Evolutionary conservation across 2,329 filamentous ascomycete genomes (phyloP).

Genomic region (Colletotrichum sidae): DNA sequence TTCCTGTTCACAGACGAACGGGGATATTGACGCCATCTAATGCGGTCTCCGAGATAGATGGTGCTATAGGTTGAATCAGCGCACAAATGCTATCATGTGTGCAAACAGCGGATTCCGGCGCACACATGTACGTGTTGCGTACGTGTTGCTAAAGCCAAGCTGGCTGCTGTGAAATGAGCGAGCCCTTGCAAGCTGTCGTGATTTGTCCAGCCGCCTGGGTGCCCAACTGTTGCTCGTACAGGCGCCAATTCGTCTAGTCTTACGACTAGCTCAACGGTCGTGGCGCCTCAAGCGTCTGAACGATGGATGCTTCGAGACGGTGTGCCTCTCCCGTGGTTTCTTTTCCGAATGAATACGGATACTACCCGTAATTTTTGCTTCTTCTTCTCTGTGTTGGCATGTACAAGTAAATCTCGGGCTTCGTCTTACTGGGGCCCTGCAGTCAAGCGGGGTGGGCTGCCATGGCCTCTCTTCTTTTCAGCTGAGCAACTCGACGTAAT

Average conservation of each 20-base stretch:
- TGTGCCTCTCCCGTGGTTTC: background rate
- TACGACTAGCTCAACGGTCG: constrained; percentile 20
- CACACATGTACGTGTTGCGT: no score
- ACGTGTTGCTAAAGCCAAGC: no score
- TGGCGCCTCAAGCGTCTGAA: background rate
- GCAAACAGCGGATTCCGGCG: no score
- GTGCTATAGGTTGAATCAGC: no score
- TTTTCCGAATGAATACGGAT: background rate
- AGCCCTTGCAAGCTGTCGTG: no score
- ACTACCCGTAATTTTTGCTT: constrained; percentile 4
- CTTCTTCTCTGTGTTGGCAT: constrained; percentile 10
- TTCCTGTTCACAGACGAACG: constrained; percentile 1
- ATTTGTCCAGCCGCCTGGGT: no score
- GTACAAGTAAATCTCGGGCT: background rate
- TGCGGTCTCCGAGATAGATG: no score
- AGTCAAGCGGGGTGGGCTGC: constrained; percentile 1
- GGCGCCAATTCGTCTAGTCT: background rate
- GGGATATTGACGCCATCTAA: background rate
- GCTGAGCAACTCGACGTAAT: constrained; percentile 21
- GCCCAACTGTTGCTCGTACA: no score
- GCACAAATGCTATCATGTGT: no score
- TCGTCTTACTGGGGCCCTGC: background rate
- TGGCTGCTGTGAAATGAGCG: no score
- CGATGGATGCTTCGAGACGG: constrained; percentile 1
- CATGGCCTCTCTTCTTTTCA: constrained; percentile 17